Evolutionary conservation across 805 yeast species (phyloP), one percentile per base, ranked within the genome.

Genomic region (Lipomyces oligophaga): DNA sequence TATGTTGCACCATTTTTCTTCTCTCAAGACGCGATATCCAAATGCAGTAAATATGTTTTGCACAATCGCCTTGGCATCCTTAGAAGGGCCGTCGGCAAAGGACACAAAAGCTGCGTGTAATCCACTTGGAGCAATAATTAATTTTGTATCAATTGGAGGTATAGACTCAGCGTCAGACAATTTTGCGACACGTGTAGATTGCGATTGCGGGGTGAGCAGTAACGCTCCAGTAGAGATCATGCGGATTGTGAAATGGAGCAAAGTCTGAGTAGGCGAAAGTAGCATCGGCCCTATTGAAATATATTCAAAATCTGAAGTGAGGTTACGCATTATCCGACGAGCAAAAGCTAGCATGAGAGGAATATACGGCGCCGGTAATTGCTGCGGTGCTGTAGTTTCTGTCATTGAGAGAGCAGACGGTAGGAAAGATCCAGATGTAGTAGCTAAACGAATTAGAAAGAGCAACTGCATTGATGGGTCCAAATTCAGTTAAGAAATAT

Each of bases 401-500:
- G 50, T 28, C 33, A 49, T 40, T 18, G 49, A 24, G 2, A 54
- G 39, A 4, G 52, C 45, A 6, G 58, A 52, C 4, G 58, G 54
- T 15, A 54, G 38, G 34, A 54, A 54, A 13, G 52, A 37, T 11
- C 58, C 58, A 8, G 55, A 45, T 6, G 58, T 48, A 27, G 52
- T 52, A 38, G 52, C 58, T 54, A 31, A 2, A 26, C 4, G 28
- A 13, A 3, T 13, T 8, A 36, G 11, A 15, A 10, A 11, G 22
- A 18, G 13, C 19, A 5, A 19, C 6, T 21, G 36, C 5, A 11
- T 6, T 19, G 22, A 11, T 21, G 24, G 8, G n/a, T n/a, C n/a
- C n/a, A n/a, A n/a, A n/a, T n/a, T n/a, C n/a, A 10, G 21, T 27
- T 16, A 13, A 37, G 33, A 30, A n/a, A 28, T 7, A 34, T 10